These are phyloP conservation scores for Aspergillus cejpii DNA, from an alignment of 2,329 filamentous ascomycete genomes.

Conservation along the genomic window DNA sequence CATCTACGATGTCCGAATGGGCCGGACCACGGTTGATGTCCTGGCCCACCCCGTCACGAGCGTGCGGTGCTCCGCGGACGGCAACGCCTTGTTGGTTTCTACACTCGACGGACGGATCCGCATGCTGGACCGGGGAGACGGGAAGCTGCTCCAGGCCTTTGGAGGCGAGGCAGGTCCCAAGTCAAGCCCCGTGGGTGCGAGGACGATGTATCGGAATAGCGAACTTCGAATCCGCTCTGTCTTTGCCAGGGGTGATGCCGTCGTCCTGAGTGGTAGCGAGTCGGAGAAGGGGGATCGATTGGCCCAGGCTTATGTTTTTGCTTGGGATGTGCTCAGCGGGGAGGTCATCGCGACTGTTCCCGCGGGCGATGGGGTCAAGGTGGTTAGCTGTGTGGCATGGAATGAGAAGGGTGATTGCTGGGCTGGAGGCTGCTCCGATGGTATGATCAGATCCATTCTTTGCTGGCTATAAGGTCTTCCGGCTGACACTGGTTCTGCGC, in stretches of 20 bases:
- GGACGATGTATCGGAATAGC: constrained; percentile 51
- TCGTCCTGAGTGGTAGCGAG: constrained; percentile 77
- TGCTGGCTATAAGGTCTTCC: background rate
- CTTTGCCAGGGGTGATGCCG: constrained; percentile 67
- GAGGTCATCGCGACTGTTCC: constrained; percentile 57
- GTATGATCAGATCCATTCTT: constrained; percentile 18
- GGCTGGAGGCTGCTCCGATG: constrained; percentile 40
- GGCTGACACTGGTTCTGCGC: background rate
- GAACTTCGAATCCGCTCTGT: constrained; percentile 68
- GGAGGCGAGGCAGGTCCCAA: constrained; percentile 36
- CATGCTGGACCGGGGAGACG: constrained; percentile 71
- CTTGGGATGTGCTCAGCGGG: constrained; percentile 78
- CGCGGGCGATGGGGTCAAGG: constrained; percentile 37
- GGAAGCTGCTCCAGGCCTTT: constrained; percentile 67
- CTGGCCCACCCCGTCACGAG: constrained; percentile 65
- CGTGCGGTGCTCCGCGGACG: constrained; percentile 63
- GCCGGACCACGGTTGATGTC: constrained; percentile 63
- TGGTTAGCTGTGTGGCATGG: constrained; percentile 43
- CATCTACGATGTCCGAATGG: constrained; percentile 75
- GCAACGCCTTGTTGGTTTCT: constrained; percentile 65
- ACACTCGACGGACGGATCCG: constrained; percentile 69
- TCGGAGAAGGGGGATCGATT: constrained; percentile 27
- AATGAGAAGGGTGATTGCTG: constrained; percentile 37
- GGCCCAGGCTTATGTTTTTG: constrained; percentile 39
- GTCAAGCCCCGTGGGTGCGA: background rate